Conservation (phyloP, 2,329 filamentous ascomycete genomes). For the Botryosphaeria dothidea region DNA sequence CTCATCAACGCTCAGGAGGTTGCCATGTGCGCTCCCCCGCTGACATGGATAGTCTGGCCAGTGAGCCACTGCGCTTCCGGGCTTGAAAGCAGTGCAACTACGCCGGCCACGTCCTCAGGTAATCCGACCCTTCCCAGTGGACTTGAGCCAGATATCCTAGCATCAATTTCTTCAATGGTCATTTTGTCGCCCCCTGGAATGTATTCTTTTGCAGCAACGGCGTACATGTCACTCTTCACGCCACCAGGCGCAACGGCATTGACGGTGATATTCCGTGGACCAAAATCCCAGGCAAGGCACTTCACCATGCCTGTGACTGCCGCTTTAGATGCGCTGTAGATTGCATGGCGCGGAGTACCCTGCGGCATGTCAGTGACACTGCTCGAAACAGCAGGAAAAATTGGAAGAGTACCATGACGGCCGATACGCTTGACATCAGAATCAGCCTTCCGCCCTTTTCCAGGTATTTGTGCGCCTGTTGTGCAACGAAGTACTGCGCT, state of each 20-base stretch:
- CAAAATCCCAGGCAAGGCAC: conserved; percentile 14
- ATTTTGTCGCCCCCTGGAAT: neutral
- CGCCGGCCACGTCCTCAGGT: neutral
- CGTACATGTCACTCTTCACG: conserved; percentile 81
- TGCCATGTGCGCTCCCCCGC: conserved; percentile 1
- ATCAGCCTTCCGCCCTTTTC: conserved; percentile 21
- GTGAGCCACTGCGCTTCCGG: conserved; percentile 7
- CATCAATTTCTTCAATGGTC: neutral
- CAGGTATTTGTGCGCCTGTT: conserved; percentile 25
- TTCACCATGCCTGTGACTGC: neutral
- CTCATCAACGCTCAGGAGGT: neutral
- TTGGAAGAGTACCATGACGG: conserved; percentile 24
- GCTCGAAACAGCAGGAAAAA: neutral
- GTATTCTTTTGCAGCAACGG: neutral
- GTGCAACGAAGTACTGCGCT: conserved; percentile 31
- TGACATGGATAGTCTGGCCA: neutral
- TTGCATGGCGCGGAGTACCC: neutral
- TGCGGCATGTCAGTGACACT: neutral
- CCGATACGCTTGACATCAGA: conserved; percentile 21
- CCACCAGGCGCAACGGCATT: conserved; percentile 91
- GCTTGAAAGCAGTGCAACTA: neutral
- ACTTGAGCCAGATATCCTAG: neutral
- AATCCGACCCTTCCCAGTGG: neutral
- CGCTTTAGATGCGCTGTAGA: neutral
- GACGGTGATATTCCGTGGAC: conserved; percentile 68